A percentile compares a stretch with the other conserved stretches of the same genome.
Conservation (phyloP, 2,329 filamentous ascomycete species). For the Orbilia quercus region DNA sequence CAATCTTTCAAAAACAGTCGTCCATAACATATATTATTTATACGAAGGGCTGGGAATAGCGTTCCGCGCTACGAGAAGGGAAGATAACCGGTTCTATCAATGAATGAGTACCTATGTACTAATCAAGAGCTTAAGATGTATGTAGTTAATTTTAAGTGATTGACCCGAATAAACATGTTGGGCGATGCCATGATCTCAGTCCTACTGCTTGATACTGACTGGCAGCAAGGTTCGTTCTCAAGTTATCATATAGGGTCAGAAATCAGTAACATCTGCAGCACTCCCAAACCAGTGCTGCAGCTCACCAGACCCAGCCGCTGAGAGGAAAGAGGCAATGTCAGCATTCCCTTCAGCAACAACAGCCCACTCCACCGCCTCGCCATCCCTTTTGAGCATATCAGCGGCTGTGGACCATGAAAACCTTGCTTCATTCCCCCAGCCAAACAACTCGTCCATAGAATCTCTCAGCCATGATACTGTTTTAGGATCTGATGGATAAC, state of each 20-base stretch:
- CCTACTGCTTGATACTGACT: no score
- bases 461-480: constrained; percentile 83
- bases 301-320: constrained; percentile 9
- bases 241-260: constrained; percentile 2
- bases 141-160: no score
- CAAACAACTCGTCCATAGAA: constrained; percentile 93
- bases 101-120: no score
- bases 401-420: constrained; percentile 97
- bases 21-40: no score
- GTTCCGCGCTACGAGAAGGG: no score
- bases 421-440: constrained; percentile 90
- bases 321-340: constrained; percentile 37
- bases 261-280: constrained; percentile 6
- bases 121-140: no score
- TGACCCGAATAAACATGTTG: no score
- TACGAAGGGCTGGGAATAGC: no score
- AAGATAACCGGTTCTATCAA: no score
- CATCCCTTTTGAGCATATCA: constrained; percentile 87
- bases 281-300: constrained; percentile 40
- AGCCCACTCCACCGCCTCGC: constrained; percentile 85
- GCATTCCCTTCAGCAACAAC: constrained; percentile 68
- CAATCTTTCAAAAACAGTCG: no score
- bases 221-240: background rate
- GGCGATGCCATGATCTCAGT: no score
- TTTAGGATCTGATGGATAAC: constrained; percentile 87